These are phyloP conservation scores for Polysphondylium violaceum DNA, from an alignment of 78 protist species.

Conservation along the genomic window DNA sequence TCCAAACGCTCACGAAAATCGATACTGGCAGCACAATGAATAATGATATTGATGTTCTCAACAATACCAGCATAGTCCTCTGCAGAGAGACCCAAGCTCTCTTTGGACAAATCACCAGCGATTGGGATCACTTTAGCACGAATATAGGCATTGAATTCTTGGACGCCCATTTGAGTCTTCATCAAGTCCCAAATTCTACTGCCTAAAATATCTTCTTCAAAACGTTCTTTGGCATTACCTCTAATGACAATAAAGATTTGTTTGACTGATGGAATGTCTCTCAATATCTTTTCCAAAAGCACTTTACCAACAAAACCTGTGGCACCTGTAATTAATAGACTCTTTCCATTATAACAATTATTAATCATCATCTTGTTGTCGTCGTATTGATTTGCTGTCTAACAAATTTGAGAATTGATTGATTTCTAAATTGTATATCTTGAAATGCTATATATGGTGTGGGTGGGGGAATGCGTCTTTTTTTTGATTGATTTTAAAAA, in stretches of 20 bases:
- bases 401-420: no score
- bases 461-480: neutral
- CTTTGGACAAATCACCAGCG: conserved; percentile 80
- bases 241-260: conserved; percentile 59
- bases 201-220: conserved; percentile 77
- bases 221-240: conserved; percentile 83
- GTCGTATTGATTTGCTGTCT: no score
- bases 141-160: conserved; percentile 28
- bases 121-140: conserved; percentile 75
- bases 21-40: conserved; percentile 92
- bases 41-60: conserved; percentile 38
- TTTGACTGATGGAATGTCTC: conserved; percentile 51
- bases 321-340: conserved; percentile 86
- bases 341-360: conserved; percentile 60
- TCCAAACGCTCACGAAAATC: conserved; percentile 89
- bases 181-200: conserved; percentile 65
- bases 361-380: no score
- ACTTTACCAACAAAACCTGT: conserved; percentile 95
- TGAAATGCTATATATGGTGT: neutral
- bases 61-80: conserved; percentile 10
- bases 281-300: conserved; percentile 85
- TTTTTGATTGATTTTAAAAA: no score
- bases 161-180: conserved; percentile 24
- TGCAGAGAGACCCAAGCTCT: conserved; percentile 56
- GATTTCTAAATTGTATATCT: no score